A percentile compares a stretch with the other conserved stretches of the same genome.
Evolutionary conservation across 495 filamentous ascomycete genomes (phyloP).

Genomic region (Sordaria brevicollis): DNA sequence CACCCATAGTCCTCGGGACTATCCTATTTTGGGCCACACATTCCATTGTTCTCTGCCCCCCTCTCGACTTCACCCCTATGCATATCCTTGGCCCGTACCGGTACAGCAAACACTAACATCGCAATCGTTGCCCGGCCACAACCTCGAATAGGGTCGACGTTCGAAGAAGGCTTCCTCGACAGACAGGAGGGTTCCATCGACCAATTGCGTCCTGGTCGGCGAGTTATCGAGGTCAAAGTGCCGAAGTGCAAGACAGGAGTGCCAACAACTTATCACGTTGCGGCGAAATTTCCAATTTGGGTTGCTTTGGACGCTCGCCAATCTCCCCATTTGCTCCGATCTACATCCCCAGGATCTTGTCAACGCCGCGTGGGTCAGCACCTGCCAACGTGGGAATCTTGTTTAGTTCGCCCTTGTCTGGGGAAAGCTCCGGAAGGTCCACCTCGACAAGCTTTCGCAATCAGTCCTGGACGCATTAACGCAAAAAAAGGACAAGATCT

Average conservation of each 20-base stretch:
- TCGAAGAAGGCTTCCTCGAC: neutral
- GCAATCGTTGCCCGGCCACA: neutral
- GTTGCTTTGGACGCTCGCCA: neutral
- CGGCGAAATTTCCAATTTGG: neutral
- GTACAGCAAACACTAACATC: neutral
- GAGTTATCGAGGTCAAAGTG: neutral
- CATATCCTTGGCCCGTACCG: neutral
- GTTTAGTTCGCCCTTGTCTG: neutral
- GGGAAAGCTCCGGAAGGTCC: neutral
- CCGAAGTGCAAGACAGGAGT: neutral
- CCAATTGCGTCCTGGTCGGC: neutral
- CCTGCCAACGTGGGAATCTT: neutral
- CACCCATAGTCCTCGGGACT: slow-evolving; percentile 3
- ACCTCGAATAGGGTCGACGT: neutral
- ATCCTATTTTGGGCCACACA: slow-evolving; percentile 3
- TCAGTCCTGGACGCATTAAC: neutral
- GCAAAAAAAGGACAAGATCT: neutral
- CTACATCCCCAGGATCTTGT: neutral
- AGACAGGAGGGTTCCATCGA: neutral
- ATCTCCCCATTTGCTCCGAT: neutral
- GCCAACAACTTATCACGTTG: neutral
- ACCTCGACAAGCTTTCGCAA: neutral
- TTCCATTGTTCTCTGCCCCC: slow-evolving; percentile 1
- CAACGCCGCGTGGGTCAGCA: neutral
- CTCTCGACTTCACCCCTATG: neutral